phyloP scores from a whole-genome alignment of 2,329 filamentous ascomycete species.

The Monosporascus ibericus region DNA sequence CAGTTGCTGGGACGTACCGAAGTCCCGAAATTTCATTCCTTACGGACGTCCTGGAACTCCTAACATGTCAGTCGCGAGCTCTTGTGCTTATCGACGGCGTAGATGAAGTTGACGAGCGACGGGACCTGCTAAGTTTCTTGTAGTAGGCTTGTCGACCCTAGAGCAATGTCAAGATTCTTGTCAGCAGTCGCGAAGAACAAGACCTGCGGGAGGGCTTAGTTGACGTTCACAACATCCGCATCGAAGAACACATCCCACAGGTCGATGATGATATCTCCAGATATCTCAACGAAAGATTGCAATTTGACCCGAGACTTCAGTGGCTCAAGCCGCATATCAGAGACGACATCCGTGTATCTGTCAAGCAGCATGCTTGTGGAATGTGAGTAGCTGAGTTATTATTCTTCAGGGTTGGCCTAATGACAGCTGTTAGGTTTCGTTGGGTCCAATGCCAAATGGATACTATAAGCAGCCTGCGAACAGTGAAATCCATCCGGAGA shows the following conservation, averaged over 20 bases:
- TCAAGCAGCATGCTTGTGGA: not conserved
- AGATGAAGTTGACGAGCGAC: slow-evolving; percentile 3
- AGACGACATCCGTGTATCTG: not conserved
- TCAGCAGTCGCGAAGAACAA: slow-evolving; percentile 3
- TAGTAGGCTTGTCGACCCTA: not conserved
- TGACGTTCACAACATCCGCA: slow-evolving; percentile 1
- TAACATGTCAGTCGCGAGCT: not conserved
- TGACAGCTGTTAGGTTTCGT: slow-evolving; percentile 3
- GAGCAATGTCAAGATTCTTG: slow-evolving; percentile 2
- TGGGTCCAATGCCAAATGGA: slow-evolving; percentile 9
- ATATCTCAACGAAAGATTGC: slow-evolving; percentile 2
- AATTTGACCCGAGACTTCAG: slow-evolving; percentile 2
- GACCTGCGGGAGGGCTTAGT: slow-evolving; percentile 1
- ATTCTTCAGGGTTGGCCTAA: not conserved
- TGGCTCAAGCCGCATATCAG: slow-evolving; percentile 3
- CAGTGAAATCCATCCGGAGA: slow-evolving; percentile 2
- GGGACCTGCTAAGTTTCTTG: slow-evolving; percentile 1
- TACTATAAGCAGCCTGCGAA: slow-evolving; percentile 1
- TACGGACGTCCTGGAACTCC: not conserved
- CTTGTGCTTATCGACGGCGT: slow-evolving; percentile 3
- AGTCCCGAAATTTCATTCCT: slow-evolving; percentile 3
- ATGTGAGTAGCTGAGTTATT: not conserved
- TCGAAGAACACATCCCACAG: slow-evolving; percentile 2
- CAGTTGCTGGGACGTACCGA: slow-evolving; percentile 1
- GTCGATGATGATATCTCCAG: slow-evolving; percentile 3